phyloP scores from a whole-genome alignment of 75 land plant species.

The Chamaecyparis obtusa region DNA sequence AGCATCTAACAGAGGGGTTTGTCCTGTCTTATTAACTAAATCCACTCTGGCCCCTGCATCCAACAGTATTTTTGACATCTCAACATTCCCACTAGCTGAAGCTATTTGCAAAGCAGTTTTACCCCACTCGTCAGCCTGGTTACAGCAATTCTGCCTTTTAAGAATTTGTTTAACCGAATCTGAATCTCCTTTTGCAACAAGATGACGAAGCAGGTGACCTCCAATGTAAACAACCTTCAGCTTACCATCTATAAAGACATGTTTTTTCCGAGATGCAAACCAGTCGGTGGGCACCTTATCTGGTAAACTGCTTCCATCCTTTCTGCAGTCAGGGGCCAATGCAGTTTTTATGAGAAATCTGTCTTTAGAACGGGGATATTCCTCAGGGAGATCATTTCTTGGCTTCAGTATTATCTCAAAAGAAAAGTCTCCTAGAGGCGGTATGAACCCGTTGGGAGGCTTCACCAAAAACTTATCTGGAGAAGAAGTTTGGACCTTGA shows the following conservation, averaged over 20 bases:
- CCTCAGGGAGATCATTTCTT: conserved; percentile 29
- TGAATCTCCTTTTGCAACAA: conserved; percentile 32
- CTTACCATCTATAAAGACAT: conserved; percentile 26
- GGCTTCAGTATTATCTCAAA: conserved; percentile 58
- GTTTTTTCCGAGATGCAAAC: conserved; percentile 22
- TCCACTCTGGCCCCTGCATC: conserved; percentile 24
- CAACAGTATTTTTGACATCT: conserved; percentile 22
- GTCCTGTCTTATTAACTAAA: conserved; percentile 16
- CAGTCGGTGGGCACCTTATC: conserved; percentile 22
- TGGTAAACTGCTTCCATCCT: not conserved
- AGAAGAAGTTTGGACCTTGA: conserved; percentile 76
- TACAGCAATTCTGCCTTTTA: conserved; percentile 19
- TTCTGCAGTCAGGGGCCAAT: conserved; percentile 12
- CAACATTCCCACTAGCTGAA: conserved; percentile 16
- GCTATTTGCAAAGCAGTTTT: conserved; percentile 28
- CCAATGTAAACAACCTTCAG: conserved; percentile 53
- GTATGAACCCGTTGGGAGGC: conserved; percentile 60
- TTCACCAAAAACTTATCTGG: conserved; percentile 65
- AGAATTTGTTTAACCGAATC: conserved; percentile 26
- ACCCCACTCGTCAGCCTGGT: conserved; percentile 11
- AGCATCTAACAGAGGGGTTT: conserved; percentile 39
- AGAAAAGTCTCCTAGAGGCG: conserved; percentile 32
- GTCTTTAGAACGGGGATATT: conserved; percentile 49
- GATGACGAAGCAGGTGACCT: conserved; percentile 29
- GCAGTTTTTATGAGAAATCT: conserved; percentile 54